Conservation (phyloP, 2,329 filamentous ascomycete genomes). For the Orbilia brochopaga region DNA sequence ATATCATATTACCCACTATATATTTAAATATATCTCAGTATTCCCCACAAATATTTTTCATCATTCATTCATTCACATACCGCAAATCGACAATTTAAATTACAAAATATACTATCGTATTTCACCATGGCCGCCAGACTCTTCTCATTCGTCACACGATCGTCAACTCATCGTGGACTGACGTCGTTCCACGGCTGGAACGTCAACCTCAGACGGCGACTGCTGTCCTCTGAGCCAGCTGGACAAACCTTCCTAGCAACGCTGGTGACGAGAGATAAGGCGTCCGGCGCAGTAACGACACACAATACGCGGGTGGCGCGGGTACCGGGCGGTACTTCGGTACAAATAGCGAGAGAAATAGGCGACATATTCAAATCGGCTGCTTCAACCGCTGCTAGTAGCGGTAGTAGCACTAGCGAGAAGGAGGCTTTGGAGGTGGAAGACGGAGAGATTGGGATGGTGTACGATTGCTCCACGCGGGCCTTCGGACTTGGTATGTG, state of each 20-base stretch:
- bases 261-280: background rate
- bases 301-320: background rate
- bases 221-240: too few relatives aligned
- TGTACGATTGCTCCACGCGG: constrained; percentile 5
- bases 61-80: too few relatives aligned
- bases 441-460: constrained; percentile 2
- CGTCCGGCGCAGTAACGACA: background rate
- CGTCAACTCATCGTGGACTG: too few relatives aligned
- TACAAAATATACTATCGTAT: too few relatives aligned
- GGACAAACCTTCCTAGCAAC: background rate
- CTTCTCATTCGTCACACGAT: too few relatives aligned
- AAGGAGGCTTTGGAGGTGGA: background rate
- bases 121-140: too few relatives aligned
- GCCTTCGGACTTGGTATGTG: constrained; percentile 2
- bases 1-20: too few relatives aligned
- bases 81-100: too few relatives aligned
- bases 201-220: too few relatives aligned
- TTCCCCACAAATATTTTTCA: too few relatives aligned
- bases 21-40: too few relatives aligned
- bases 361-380: background rate
- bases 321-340: background rate
- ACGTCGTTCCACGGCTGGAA: too few relatives aligned
- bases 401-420: background rate
- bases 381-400: background rate
- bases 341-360: background rate